Percentiles rank a stretch among this genome's conserved stretches.
phyloP scores from a whole-genome alignment of 371 early-diverging fungal species.

The Fennellomyces sp. region DNA sequence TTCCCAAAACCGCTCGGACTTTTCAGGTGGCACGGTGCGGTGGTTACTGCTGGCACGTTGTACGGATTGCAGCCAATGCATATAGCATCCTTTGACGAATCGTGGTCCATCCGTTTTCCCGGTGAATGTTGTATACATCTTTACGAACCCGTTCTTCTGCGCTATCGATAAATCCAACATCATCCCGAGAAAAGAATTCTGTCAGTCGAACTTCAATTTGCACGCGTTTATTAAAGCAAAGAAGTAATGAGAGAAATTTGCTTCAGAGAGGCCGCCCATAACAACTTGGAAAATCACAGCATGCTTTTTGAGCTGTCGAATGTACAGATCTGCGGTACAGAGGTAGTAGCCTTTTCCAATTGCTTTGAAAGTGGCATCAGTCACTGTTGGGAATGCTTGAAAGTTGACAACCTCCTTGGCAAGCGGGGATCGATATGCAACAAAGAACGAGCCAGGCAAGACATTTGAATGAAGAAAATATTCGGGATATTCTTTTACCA shows the following conservation, averaged over 20 bases:
- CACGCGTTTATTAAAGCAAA: not conserved
- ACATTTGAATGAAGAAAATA: too few relatives aligned
- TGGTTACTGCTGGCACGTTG: not conserved
- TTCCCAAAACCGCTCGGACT: not conserved
- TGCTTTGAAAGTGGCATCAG: conserved; percentile 8
- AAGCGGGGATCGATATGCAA: too few relatives aligned
- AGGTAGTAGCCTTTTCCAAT: not conserved
- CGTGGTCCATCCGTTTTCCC: not conserved
- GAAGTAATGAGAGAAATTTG: conserved; percentile 5
- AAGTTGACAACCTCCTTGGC: not conserved
- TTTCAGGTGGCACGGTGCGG: not conserved
- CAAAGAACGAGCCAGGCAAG: too few relatives aligned
- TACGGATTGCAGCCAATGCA: conserved; percentile 3
- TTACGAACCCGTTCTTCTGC: not conserved
- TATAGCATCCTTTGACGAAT: not conserved
- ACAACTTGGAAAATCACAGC: conserved; percentile 10
- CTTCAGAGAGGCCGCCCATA: not conserved
- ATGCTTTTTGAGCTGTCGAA: not conserved
- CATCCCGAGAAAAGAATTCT: not conserved
- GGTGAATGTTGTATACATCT: not conserved
- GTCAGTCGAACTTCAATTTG: not conserved
- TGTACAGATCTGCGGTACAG: conserved; percentile 5
- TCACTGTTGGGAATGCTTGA: not conserved
- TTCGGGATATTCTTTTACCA: too few relatives aligned
- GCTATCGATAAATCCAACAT: not conserved